Base-by-base conservation (phyloP, 2,329 filamentous ascomycete species). In the Ophidiomyces ophidiicola region DNA sequence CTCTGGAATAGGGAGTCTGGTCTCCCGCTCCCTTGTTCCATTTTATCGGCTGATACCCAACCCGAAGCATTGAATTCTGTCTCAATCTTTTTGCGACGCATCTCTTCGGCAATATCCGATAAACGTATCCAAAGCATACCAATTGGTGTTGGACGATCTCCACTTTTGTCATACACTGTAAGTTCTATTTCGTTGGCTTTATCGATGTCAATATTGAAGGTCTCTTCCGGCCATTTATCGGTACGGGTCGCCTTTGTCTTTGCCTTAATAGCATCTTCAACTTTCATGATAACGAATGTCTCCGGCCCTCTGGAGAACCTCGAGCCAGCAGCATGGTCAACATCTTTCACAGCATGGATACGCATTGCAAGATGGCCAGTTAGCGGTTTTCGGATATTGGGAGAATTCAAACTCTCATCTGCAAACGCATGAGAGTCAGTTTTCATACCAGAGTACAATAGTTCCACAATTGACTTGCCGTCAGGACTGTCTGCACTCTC, bases 111-210 rank as follows among this genome's bases (percentile, higher is more conserved):
- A 48, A 98, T 93, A 59, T 98, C 90, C 11, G 90, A 93, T 55
- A 98, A 88, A 44, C 90, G 75, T 43, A 98, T 79, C 90, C 90
- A 98, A 10, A 96, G 72, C 71, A 98, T 78, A 41, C 81, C 90
- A 53, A 98, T 94, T 28, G 90, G 90, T 36, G 92, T 78, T 10
- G 87, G 80, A 51, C 93, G 82, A 52, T 94, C 87, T 46, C 80
- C 78, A 2, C 86, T 80, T 64, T 93, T 94, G 60, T 98, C 90
- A 61, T 98, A 98, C 7, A 98, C 87, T 0, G 86, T 96, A 39
- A 98, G 75, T 58, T 98, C 90, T 45, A 98, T 85, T 63, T 98
- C 90, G 61, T 98, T 98, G 37, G 90, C 90, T 67, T 96, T 96
- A 63, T 96, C 88, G 41, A 98, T 90, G 48, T 90, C 84, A 45